Conservation (phyloP, 257 asterid genomes). For the Striga asiatica region DNA sequence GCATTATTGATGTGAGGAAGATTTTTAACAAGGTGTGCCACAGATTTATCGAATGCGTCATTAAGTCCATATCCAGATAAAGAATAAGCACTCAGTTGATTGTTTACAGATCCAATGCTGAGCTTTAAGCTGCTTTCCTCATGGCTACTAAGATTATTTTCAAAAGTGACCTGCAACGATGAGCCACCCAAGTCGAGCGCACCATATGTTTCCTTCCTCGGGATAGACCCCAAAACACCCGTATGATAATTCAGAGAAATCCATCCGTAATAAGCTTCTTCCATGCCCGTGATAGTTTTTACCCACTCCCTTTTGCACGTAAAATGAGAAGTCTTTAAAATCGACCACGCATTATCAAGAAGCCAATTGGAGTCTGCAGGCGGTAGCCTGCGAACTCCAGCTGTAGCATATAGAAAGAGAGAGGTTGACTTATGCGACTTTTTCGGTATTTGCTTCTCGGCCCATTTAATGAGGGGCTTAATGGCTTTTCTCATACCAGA, state of each 20-base stretch:
- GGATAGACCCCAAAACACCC: constrained; percentile 57
- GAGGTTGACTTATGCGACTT: constrained; percentile 67
- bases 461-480: constrained; percentile 82
- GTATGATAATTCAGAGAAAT: constrained; percentile 80
- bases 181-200: constrained; percentile 99
- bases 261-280: constrained; percentile 98
- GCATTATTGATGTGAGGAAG: constrained; percentile 45
- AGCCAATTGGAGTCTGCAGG: constrained; percentile 89
- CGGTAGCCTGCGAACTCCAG: constrained; percentile 95
- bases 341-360: constrained; percentile 75
- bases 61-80: constrained; percentile 89
- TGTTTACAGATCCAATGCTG: constrained; percentile 68
- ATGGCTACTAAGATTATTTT: constrained; percentile 32
- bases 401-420: constrained; percentile 86
- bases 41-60: constrained; percentile 95
- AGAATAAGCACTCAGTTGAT: constrained; percentile 86
- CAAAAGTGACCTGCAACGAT: constrained; percentile 90
- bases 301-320: constrained; percentile 89
- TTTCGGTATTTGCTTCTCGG: constrained; percentile 81
- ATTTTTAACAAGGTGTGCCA: constrained; percentile 52
- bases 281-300: constrained; percentile 73
- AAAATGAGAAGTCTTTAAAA: constrained; percentile 60
- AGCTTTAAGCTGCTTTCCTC: constrained; percentile 61
- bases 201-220: constrained; percentile 74
- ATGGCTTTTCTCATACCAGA: constrained; percentile 59